Evolutionary conservation across 257 asterid species (phyloP).

Genomic region (Primulina eburnea): DNA sequence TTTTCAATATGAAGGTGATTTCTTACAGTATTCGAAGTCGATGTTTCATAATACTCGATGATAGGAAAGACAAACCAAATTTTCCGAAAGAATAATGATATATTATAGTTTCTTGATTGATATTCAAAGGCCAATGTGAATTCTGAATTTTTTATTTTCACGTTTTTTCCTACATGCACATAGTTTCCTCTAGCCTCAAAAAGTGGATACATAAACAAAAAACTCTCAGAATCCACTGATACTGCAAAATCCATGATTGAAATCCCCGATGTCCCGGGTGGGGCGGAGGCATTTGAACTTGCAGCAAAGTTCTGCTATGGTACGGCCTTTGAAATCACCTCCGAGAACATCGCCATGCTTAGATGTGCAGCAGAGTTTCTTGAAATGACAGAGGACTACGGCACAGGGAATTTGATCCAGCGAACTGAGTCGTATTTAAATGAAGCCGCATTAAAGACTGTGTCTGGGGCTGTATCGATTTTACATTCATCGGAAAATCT

Average conservation of each 20-base stretch:
- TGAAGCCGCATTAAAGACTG: slow-evolving; percentile 71
- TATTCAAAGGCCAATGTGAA: no score
- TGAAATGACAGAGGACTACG: slow-evolving; percentile 84
- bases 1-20: neutral
- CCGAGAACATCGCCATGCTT: slow-evolving; percentile 70
- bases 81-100: neutral
- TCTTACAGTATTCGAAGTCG: neutral
- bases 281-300: slow-evolving; percentile 78
- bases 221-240: slow-evolving; percentile 48
- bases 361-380: slow-evolving; percentile 71
- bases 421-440: slow-evolving; percentile 62
- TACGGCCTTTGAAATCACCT: slow-evolving; percentile 64
- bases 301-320: slow-evolving; percentile 90
- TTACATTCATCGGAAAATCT: slow-evolving; percentile 60
- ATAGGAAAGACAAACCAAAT: neutral
- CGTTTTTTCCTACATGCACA: neutral
- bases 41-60: neutral
- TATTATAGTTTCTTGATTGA: neutral
- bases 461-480: slow-evolving; percentile 67
- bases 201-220: slow-evolving; percentile 67
- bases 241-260: slow-evolving; percentile 44
- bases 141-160: neutral
- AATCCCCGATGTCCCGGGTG: slow-evolving; percentile 73
- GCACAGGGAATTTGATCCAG: slow-evolving; percentile 55
- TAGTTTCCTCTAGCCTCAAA: slow-evolving; percentile 90